Evolutionary conservation across 2,329 filamentous ascomycete species (phyloP), one percentile per base, ranked within the genome.

Genomic region (Thelonectria rubi): DNA sequence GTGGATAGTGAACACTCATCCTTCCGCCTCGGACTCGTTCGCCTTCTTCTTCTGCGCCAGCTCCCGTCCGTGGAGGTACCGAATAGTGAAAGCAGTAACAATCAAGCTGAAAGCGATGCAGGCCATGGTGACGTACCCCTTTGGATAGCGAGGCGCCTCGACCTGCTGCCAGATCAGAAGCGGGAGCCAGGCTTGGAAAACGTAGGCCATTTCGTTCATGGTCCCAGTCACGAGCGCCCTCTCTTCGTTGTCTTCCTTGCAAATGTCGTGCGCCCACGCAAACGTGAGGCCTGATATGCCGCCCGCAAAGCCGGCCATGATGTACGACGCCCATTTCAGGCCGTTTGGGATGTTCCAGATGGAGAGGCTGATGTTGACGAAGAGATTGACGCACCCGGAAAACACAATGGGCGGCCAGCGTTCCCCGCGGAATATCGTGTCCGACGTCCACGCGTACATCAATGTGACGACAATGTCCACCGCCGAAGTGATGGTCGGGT

Each of bases 131-230:
- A 85, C 79, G 53, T 83, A 89, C 0, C 87, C 88, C 67, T 88
- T 89, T 0, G 75, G 77, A 58, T 90, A 90, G 43, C 77, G 64
- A 0, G 88, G 88, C 0, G 83, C 85, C 57, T 90, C 86, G 1
- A 88, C 79, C 72, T 88, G 85, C 74, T 87, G 84, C 88, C 87
- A 91, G 7, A 89, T 81, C 15, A 90, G 71, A 34, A 89, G 79
- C 8, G 89, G 89, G 43, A 91, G 72, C 88, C 89, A 91, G 0
- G 88, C 86, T 69, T 91, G 88, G 47, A 91, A 75, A 1, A 90
- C 86, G 63, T 91, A 90, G 0, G 87, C 88, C 77, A 91, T 83
- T 70, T 88, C 84, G 62, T 91, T 91, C 86, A 91, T 91, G 18
- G 81, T 76, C 0, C 81, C 88, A 0, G 88, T 83, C 0, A 91